These are phyloP conservation scores for Leishmania turanica DNA, from an alignment of 208 protist species.

Conservation along the genomic window DNA sequence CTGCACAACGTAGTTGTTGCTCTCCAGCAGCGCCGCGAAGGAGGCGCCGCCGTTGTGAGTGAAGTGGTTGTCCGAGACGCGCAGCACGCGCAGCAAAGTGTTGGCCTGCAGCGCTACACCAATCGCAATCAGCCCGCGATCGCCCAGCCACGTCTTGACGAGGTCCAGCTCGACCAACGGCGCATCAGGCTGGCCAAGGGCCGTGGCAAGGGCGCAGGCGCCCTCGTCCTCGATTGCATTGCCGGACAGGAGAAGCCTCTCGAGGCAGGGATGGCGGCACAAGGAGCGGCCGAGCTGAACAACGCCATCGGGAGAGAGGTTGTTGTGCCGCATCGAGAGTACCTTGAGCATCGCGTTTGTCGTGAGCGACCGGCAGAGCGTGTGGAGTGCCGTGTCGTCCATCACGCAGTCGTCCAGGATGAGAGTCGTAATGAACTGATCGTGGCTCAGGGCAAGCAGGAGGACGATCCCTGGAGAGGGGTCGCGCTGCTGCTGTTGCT, in stretches of 20 bases:
- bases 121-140: slow-evolving; percentile 84
- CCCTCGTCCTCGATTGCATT: slow-evolving; percentile 84
- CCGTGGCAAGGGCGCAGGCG: slow-evolving; percentile 69
- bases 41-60: slow-evolving; percentile 66
- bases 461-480: slow-evolving; percentile 15
- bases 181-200: slow-evolving; percentile 36
- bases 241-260: slow-evolving; percentile 58
- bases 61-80: slow-evolving; percentile 85
- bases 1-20: slow-evolving; percentile 53
- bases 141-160: slow-evolving; percentile 66
- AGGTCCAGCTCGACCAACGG: slow-evolving; percentile 73
- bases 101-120: slow-evolving; percentile 82
- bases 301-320: slow-evolving; percentile 53
- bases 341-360: slow-evolving; percentile 57
- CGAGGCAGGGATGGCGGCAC: slow-evolving; percentile 55
- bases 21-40: slow-evolving; percentile 78
- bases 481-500: background rate
- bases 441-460: slow-evolving; percentile 45
- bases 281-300: slow-evolving; percentile 67
- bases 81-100: slow-evolving; percentile 56
- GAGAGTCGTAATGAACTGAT: slow-evolving; percentile 55
- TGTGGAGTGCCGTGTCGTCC: slow-evolving; percentile 50
- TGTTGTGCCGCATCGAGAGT: slow-evolving; percentile 67
- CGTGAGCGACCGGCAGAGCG: slow-evolving; percentile 66
- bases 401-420: slow-evolving; percentile 64